These are phyloP conservation scores for Yamadazyma jaroonii DNA, from an alignment of 1,139 yeast species.

Conservation along the genomic window DNA sequence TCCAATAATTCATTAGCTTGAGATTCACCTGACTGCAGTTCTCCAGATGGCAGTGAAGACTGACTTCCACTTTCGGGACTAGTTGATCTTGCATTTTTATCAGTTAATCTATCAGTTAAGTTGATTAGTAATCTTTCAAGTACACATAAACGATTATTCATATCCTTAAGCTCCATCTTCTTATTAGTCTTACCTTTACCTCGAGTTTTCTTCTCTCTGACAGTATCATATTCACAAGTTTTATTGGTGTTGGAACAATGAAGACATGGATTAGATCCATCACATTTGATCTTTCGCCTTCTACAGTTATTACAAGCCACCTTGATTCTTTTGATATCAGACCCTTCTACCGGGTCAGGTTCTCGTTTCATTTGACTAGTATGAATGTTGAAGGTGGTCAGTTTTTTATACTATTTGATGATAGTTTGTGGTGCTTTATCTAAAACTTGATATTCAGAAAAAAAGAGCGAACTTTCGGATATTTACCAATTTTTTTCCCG, in stretches of 20 bases:
- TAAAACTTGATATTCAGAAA: too few relatives aligned
- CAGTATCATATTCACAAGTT: constrained; percentile 21
- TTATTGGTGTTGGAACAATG: constrained; percentile 30
- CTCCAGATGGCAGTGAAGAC: neutral
- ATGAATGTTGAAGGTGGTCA: too few relatives aligned
- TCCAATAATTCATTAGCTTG: neutral
- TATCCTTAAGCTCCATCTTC: constrained; percentile 13
- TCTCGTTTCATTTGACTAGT: too few relatives aligned
- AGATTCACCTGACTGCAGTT: neutral
- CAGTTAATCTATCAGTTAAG: constrained; percentile 7
- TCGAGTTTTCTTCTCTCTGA: constrained; percentile 16
- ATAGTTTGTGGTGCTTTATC: neutral
- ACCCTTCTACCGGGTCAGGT: neutral
- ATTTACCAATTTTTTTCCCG: neutral
- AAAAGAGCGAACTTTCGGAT: constrained; percentile 1
- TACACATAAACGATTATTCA: constrained; percentile 17
- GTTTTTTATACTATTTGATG: too few relatives aligned
- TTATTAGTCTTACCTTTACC: constrained; percentile 16
- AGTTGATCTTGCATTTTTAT: neutral
- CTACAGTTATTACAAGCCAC: constrained; percentile 55
- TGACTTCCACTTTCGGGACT: neutral
- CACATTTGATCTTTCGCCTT: constrained; percentile 47
- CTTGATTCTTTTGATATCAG: constrained; percentile 21
- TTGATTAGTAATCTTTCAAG: constrained; percentile 21
- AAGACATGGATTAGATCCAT: constrained; percentile 43